Percentiles rank a stretch among this genome's conserved stretches.
These are phyloP conservation scores for Eutrema yunnanense DNA, from an alignment of 345 rosid genomes.

Conservation along the genomic window DNA sequence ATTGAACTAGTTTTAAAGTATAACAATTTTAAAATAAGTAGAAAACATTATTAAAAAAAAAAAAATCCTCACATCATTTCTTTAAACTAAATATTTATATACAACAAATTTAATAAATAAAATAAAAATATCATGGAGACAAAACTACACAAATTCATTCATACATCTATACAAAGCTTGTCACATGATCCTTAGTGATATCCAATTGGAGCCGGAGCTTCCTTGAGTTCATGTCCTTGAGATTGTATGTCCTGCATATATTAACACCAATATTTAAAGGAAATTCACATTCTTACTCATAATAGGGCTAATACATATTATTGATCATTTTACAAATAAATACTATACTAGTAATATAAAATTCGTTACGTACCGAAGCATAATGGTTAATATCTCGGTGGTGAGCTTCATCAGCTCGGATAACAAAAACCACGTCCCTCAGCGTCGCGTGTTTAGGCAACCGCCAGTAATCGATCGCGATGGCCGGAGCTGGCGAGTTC, in stretches of 20 bases:
- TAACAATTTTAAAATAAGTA: no score
- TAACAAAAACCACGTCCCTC: slow-evolving; percentile 52
- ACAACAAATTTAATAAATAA: background rate
- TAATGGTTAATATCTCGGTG: slow-evolving; percentile 61
- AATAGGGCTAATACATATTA: background rate
- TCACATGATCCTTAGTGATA: slow-evolving; percentile 30
- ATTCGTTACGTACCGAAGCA: slow-evolving; percentile 41
- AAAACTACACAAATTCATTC: background rate
- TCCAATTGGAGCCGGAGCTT: slow-evolving; percentile 52
- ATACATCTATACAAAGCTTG: background rate
- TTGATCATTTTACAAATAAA: background rate
- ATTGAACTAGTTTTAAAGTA: no score
- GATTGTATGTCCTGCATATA: slow-evolving; percentile 52
- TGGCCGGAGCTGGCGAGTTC: slow-evolving; percentile 54
- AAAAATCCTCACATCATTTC: background rate
- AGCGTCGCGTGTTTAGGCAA: slow-evolving; percentile 49
- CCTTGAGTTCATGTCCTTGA: slow-evolving; percentile 46
- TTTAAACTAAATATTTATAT: background rate
- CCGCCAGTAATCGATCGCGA: slow-evolving; percentile 63
- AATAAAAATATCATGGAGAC: background rate
- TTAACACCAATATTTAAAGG: background rate
- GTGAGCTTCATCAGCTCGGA: slow-evolving; percentile 64
- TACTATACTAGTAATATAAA: background rate
- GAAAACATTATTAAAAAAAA: no score
- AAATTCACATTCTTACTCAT: background rate